Percentiles rank a stretch among this genome's conserved stretches.
Conservation (phyloP, 1,284 basidiomycete genomes). For the Pterula multifida region DNA sequence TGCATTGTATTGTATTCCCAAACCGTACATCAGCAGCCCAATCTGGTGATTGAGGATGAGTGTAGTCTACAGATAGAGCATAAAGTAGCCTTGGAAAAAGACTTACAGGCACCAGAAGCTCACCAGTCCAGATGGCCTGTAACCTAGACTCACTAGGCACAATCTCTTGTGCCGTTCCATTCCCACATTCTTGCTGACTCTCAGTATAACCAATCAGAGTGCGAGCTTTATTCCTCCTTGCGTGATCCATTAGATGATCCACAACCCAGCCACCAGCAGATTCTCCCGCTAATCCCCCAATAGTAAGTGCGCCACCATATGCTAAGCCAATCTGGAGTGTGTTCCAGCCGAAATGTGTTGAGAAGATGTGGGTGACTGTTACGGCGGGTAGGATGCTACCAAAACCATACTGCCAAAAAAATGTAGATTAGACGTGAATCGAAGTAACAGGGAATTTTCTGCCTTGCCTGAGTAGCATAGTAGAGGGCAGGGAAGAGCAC, state of each 20-base stretch:
- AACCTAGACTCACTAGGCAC: neutral
- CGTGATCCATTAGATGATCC: neutral
- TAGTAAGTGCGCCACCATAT: neutral
- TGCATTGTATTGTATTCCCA: neutral
- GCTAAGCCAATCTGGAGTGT: constrained; percentile 1
- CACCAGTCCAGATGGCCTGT: constrained; percentile 1
- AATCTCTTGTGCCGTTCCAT: neutral
- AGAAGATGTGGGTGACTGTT: neutral
- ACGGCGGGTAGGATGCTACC: neutral
- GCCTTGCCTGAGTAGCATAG: neutral
- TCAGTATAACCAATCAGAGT: neutral
- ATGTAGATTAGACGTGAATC: neutral
- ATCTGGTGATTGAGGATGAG: neutral
- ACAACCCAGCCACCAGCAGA: neutral
- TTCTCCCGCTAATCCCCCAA: neutral
- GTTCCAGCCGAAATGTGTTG: neutral
- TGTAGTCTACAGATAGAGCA: neutral
- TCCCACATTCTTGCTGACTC: neutral
- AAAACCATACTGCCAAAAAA: neutral
- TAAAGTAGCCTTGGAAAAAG: no score
- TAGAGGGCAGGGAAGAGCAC: neutral
- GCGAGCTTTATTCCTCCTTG: neutral
- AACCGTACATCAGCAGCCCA: neutral
- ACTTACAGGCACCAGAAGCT: neutral
- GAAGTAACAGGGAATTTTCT: neutral